phyloP scores from a whole-genome alignment of 1,139 yeast genomes.

The Candida labiduridarum region DNA sequence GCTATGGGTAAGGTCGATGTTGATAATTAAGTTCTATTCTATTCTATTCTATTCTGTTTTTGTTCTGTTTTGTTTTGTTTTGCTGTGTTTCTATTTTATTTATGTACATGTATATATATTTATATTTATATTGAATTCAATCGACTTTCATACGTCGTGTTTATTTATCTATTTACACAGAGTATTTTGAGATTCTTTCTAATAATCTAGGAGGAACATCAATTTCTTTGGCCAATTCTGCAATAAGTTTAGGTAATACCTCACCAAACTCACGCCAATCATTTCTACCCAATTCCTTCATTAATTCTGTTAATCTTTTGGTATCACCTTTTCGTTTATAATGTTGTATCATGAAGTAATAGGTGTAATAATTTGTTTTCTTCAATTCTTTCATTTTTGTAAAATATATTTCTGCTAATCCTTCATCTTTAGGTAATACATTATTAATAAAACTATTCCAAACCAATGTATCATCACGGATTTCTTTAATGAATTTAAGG shows the following conservation, averaged over 20 bases:
- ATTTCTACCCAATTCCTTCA: constrained; percentile 35
- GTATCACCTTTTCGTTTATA: constrained; percentile 36
- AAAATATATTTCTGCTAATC: constrained; percentile 46
- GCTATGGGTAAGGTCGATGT: constrained; percentile 46
- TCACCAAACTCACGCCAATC: constrained; percentile 39
- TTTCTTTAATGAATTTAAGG: constrained; percentile 37
- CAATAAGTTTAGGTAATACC: constrained; percentile 35
- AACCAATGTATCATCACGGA: constrained; percentile 40
- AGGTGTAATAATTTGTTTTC: constrained; percentile 58
- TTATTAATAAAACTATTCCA: constrained; percentile 66
- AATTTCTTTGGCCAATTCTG: constrained; percentile 6
- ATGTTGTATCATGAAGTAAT: constrained; percentile 53
- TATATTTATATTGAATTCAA: not conserved
- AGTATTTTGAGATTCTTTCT: not conserved
- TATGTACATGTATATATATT: not conserved
- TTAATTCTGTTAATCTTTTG: constrained; percentile 36
- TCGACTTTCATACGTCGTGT: not conserved
- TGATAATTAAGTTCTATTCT: constrained; percentile 6
- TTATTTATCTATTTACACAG: constrained; percentile 9
- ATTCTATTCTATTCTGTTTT: not conserved
- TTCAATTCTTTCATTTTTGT: constrained; percentile 24
- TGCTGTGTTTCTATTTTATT: not conserved
- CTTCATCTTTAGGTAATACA: constrained; percentile 37
- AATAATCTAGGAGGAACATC: constrained; percentile 10
- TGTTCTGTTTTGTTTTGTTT: not conserved